These are phyloP conservation scores for Penicillium ucsense DNA, from an alignment of 495 filamentous ascomycete species.

Conservation along the genomic window DNA sequence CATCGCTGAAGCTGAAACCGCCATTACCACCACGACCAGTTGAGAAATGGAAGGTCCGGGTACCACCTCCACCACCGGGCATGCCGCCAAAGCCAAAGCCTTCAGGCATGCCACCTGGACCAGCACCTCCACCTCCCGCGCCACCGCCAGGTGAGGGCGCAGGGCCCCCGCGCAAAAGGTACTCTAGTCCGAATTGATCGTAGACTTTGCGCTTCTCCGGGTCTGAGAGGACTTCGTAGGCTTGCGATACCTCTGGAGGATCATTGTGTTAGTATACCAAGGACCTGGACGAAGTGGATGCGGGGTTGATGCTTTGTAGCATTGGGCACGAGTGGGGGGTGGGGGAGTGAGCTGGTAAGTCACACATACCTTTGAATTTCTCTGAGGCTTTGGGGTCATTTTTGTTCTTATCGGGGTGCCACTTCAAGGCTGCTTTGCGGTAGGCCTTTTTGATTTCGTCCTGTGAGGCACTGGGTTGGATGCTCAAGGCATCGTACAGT, in stretches of 20 bases:
- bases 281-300: background rate
- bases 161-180: slow-evolving; percentile 74
- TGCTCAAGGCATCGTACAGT: slow-evolving; percentile 66
- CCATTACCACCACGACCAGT: slow-evolving; percentile 43
- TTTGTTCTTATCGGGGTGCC: slow-evolving; percentile 96
- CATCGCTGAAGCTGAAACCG: slow-evolving; percentile 71
- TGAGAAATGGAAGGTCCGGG: slow-evolving; percentile 66
- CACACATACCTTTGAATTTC: slow-evolving; percentile 64
- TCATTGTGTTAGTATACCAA: slow-evolving; percentile 5
- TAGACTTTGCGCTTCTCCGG: slow-evolving; percentile 95
- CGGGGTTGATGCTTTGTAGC: slow-evolving; percentile 5
- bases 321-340: background rate
- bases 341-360: background rate
- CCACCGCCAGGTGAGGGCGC: slow-evolving; percentile 50
- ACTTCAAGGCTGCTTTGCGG: slow-evolving; percentile 83
- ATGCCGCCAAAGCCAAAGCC: slow-evolving; percentile 46
- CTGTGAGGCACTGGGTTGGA: slow-evolving; percentile 70
- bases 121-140: slow-evolving; percentile 31
- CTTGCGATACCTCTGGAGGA: slow-evolving; percentile 69
- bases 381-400: slow-evolving; percentile 74
- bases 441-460: slow-evolving; percentile 99
- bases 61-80: slow-evolving; percentile 43
- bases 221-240: slow-evolving; percentile 95
- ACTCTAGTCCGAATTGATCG: slow-evolving; percentile 91
- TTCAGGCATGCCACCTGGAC: slow-evolving; percentile 48